Evolutionary conservation across 2,329 filamentous ascomycete species (phyloP).

Genomic region (Phialophora macrospora): DNA sequence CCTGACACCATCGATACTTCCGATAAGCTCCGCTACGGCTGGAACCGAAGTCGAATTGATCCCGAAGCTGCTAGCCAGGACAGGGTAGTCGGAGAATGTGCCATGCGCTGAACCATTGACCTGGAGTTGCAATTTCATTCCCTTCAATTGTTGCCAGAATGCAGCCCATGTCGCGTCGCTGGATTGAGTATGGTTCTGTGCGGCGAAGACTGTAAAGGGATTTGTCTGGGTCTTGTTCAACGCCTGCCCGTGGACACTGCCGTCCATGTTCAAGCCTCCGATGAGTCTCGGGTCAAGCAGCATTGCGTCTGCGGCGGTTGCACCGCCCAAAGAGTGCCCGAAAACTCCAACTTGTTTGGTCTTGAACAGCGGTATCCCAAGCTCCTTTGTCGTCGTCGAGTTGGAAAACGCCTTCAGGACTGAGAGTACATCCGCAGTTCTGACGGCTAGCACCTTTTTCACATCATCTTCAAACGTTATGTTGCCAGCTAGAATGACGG

Average conservation of each 20-base stretch:
- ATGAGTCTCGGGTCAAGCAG: conserved; percentile 38
- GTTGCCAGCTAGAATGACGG: conserved; percentile 18
- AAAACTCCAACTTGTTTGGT: conserved; percentile 35
- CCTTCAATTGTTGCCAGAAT: conserved; percentile 32
- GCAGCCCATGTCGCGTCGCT: conserved; percentile 31
- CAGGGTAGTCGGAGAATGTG: conserved; percentile 36
- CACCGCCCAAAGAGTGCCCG: conserved; percentile 48
- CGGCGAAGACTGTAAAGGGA: conserved; percentile 34
- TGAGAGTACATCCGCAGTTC: conserved; percentile 29
- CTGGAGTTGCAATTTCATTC: conserved; percentile 31
- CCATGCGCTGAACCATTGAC: conserved; percentile 30
- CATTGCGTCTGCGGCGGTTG: conserved; percentile 40
- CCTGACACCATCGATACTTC: conserved; percentile 30
- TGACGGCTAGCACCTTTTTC: conserved; percentile 6
- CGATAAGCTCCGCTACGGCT: conserved; percentile 22
- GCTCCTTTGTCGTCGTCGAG: conserved; percentile 8
- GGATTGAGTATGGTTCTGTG: conserved; percentile 27
- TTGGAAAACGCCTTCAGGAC: conserved; percentile 27
- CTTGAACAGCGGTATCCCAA: conserved; percentile 14
- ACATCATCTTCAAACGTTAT: conserved; percentile 24
- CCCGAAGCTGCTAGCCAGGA: conserved; percentile 29
- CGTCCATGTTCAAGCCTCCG: conserved; percentile 47
- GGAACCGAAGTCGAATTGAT: conserved; percentile 20
- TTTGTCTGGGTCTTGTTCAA: conserved; percentile 21
- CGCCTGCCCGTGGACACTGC: conserved; percentile 40